Conservation (phyloP, 768 basidiomycete genomes). For the Goffeauzyma gilvescens region DNA sequence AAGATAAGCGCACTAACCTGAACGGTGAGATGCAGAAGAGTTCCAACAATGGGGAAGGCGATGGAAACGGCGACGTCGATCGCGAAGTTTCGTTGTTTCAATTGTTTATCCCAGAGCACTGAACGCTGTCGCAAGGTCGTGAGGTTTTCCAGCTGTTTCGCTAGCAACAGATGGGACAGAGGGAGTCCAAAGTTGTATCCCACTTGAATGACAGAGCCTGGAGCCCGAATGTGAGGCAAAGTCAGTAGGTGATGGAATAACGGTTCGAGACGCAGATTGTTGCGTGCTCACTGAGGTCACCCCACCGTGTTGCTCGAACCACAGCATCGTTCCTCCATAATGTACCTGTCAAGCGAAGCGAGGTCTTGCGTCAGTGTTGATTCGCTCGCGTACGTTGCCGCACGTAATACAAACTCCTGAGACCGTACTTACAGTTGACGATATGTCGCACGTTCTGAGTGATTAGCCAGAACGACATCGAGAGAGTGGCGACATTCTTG, state of each 20-base stretch:
- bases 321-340: conserved; percentile 19
- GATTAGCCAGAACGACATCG: conserved; percentile 30
- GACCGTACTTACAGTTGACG: conserved; percentile 27
- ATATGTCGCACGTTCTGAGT: conserved; percentile 19
- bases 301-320: conserved; percentile 18
- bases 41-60: conserved; percentile 19
- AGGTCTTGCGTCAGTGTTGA: not conserved
- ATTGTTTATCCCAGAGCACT: conserved; percentile 19
- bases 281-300: conserved; percentile 8
- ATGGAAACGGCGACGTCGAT: conserved; percentile 19
- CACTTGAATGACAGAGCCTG: conserved; percentile 14
- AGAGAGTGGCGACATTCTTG: conserved; percentile 23
- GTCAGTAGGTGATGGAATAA: not conserved
- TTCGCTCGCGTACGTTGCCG: too few relatives aligned
- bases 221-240: too few relatives aligned
- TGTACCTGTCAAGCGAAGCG: conserved; percentile 11
- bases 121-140: conserved; percentile 24
- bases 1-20: conserved; percentile 6
- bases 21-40: conserved; percentile 20
- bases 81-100: conserved; percentile 13
- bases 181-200: conserved; percentile 30
- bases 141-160: conserved; percentile 25
- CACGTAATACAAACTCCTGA: not conserved
- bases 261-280: not conserved
- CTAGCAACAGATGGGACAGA: conserved; percentile 24